Conservation (phyloP, 306 rosid genomes). For the Gynostemma pentaphyllum region DNA sequence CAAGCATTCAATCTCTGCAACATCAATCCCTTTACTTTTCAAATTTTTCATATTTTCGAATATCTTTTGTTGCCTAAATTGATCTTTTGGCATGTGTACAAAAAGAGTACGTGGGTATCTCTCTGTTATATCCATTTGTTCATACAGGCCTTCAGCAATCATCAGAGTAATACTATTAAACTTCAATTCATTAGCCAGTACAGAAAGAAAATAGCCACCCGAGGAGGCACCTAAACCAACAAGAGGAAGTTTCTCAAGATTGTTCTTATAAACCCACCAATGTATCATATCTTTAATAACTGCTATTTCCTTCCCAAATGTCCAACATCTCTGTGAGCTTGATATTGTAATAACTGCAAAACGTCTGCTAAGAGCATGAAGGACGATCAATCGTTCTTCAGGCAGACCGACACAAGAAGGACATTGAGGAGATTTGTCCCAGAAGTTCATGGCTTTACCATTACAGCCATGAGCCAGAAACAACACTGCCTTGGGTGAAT, state of each 20-base stretch:
- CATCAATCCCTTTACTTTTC: slow-evolving; percentile 50
- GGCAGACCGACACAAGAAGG: slow-evolving; percentile 77
- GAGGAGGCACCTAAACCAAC: slow-evolving; percentile 91
- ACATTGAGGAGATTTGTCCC: slow-evolving; percentile 63
- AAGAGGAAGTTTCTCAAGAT: slow-evolving; percentile 58
- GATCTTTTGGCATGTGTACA: slow-evolving; percentile 93
- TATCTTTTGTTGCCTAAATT: slow-evolving; percentile 51
- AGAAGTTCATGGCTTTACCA: slow-evolving; percentile 64
- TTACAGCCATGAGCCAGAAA: slow-evolving; percentile 89
- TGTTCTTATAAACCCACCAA: slow-evolving; percentile 59
- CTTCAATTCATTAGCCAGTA: slow-evolving; percentile 50
- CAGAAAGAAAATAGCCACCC: slow-evolving; percentile 80
- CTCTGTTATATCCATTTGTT: slow-evolving; percentile 32
- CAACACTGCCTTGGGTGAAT: slow-evolving; percentile 68
- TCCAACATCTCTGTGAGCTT: slow-evolving; percentile 67
- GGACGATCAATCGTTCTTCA: slow-evolving; percentile 68
- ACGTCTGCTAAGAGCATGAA: slow-evolving; percentile 50
- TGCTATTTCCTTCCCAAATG: slow-evolving; percentile 36
- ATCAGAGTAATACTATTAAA: slow-evolving; percentile 53
- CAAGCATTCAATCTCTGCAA: slow-evolving; percentile 62
- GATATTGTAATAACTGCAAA: slow-evolving; percentile 69
- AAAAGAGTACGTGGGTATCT: slow-evolving; percentile 73
- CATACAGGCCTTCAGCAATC: slow-evolving; percentile 88
- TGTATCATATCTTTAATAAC: slow-evolving; percentile 44
- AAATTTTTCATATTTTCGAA: slow-evolving; percentile 35